A percentile compares a stretch with the other conserved stretches of the same genome.
phyloP scores from a whole-genome alignment of 208 protist species.

The Crithidia bombi region DNA sequence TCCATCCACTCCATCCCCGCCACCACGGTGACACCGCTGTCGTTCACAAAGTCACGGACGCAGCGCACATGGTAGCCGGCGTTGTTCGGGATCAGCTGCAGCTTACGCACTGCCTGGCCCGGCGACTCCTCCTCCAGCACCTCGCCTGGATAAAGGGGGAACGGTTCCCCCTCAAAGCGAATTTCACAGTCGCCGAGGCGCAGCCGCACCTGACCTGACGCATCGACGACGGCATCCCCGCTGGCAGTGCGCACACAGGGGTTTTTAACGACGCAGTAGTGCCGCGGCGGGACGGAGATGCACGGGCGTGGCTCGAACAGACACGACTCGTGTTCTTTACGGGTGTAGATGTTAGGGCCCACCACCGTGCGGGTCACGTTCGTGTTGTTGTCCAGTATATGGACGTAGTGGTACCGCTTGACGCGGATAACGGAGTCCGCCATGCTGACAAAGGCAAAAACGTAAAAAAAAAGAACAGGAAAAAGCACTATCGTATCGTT shows the following conservation, averaged over 20 bases:
- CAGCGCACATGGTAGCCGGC: conserved; percentile 85
- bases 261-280: conserved; percentile 80
- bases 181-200: conserved; percentile 93
- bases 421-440: conserved; percentile 83
- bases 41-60: conserved; percentile 69
- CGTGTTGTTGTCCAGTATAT: conserved; percentile 95
- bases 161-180: conserved; percentile 88
- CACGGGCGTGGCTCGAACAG: conserved; percentile 86
- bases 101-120: conserved; percentile 53
- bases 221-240: conserved; percentile 51
- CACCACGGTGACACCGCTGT: conserved; percentile 18
- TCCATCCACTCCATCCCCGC: conserved; percentile 94
- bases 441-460: conserved; percentile 15
- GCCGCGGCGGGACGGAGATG: conserved; percentile 65
- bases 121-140: conserved; percentile 41
- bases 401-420: conserved; percentile 93
- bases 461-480: conserved; percentile 23
- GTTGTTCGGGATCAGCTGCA: conserved; percentile 82
- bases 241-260: conserved; percentile 55
- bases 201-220: conserved; percentile 80
- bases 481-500: no score
- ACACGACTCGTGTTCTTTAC: conserved; percentile 92
- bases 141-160: conserved; percentile 94
- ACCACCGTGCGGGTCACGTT: conserved; percentile 82
- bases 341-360: conserved; percentile 93